phyloP scores from a whole-genome alignment of 2,329 filamentous ascomycete genomes.

The Colletotrichum eleusines region DNA sequence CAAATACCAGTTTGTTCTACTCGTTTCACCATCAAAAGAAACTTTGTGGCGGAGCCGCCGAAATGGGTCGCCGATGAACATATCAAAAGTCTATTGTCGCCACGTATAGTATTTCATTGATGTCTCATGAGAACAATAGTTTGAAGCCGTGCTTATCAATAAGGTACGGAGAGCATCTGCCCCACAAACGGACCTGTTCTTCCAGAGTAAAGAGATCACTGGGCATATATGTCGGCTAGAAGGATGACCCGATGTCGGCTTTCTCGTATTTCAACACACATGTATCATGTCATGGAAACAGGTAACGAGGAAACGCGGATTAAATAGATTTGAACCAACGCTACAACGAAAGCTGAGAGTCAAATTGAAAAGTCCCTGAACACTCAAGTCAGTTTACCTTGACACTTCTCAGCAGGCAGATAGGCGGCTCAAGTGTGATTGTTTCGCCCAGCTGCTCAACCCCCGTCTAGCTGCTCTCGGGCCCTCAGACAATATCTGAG shows the following conservation, averaged over 20 bases:
- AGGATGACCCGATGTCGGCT: background rate
- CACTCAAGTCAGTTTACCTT: background rate
- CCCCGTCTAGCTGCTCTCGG: background rate
- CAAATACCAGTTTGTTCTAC: background rate
- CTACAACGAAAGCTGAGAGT: background rate
- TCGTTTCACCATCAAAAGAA: background rate
- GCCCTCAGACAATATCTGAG: background rate
- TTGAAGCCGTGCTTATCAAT: background rate
- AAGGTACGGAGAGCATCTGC: too few relatives aligned
- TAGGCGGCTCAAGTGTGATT: background rate
- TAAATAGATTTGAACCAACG: background rate
- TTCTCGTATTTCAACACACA: background rate
- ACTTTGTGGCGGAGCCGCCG: background rate
- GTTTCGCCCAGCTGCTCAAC: background rate
- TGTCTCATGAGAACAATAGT: background rate
- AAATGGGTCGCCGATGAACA: background rate
- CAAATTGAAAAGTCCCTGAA: background rate
- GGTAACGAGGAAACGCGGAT: background rate
- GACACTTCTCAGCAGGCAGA: background rate
- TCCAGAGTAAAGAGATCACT: too few relatives aligned
- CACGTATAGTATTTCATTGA: background rate
- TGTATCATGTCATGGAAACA: background rate
- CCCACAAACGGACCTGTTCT: background rate
- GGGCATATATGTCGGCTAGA: background rate
- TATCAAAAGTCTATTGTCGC: background rate